phyloP scores from a whole-genome alignment of 2,329 filamentous ascomycete genomes.

The Graphiopsis chlorocephala region DNA sequence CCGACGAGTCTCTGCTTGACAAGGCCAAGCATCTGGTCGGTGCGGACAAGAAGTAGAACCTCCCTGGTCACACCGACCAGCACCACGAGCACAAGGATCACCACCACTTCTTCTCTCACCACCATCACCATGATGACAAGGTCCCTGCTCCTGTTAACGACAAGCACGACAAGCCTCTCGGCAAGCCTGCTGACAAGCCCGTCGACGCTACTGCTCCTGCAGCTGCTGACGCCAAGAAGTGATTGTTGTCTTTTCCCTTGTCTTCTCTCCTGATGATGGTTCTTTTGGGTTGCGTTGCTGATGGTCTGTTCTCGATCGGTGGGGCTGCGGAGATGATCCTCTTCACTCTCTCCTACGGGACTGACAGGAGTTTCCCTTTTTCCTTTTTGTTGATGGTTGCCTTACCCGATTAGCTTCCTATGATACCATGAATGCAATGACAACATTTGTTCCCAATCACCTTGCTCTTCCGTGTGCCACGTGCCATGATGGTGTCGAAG shows the following conservation, averaged over 20 bases:
- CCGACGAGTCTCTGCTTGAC: conserved; percentile 41
- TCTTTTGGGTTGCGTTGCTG: not conserved
- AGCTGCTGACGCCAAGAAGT: not conserved
- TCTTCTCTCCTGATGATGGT: not conserved
- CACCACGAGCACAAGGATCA: conserved; percentile 12
- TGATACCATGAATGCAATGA: conserved; percentile 9
- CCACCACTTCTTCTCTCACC: conserved; percentile 3
- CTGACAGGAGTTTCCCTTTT: not conserved
- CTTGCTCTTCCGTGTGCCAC: not conserved
- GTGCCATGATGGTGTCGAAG: not conserved
- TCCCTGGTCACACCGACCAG: not conserved
- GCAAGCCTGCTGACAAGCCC: not conserved
- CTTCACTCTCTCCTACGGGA: not conserved
- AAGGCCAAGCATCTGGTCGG: conserved; percentile 51
- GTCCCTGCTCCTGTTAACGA: not conserved
- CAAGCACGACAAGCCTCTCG: conserved; percentile 3
- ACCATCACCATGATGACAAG: not conserved
- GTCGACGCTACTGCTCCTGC: not conserved
- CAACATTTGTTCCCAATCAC: not conserved
- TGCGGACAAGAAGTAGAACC: conserved; percentile 39
- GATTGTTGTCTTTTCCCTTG: not conserved
- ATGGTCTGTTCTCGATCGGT: not conserved
- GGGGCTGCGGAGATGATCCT: not conserved
- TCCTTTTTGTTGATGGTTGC: not conserved
- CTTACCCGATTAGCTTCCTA: conserved; percentile 8